Conservation (phyloP, 2,329 filamentous ascomycete genomes). For the Trichoderma atrobrunneum region DNA sequence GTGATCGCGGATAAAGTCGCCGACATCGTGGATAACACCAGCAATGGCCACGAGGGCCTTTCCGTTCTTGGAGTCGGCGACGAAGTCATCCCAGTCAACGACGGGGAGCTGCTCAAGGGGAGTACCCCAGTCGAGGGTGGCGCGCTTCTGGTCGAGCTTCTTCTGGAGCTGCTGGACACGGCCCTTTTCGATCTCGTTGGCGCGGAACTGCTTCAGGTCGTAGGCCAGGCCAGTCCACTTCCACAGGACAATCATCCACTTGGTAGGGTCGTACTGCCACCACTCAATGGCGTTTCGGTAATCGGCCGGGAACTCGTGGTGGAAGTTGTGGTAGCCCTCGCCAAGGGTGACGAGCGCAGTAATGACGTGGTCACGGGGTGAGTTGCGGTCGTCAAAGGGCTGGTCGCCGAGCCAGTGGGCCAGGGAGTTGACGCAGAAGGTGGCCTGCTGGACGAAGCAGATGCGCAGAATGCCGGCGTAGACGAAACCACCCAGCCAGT, state of each 20-base stretch:
- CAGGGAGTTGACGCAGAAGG: conserved; percentile 89
- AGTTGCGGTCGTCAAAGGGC: conserved; percentile 91
- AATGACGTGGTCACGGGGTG: conserved; percentile 81
- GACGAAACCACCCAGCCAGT: conserved; percentile 78
- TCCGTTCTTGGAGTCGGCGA: conserved; percentile 71
- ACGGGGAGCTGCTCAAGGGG: conserved; percentile 83
- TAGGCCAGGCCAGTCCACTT: conserved; percentile 82
- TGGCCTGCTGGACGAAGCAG: conserved; percentile 88
- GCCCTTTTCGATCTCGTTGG: conserved; percentile 91
- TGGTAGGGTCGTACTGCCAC: conserved; percentile 89
- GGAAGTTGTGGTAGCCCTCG: conserved; percentile 93
- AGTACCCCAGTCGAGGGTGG: conserved; percentile 79
- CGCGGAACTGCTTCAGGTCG: conserved; percentile 85
- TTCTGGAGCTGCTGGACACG: conserved; percentile 86
- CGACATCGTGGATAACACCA: conserved; percentile 82
- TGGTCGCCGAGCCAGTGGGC: conserved; percentile 91
- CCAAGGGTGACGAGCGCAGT: conserved; percentile 82
- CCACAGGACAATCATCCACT: conserved; percentile 83
- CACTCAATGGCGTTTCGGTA: conserved; percentile 90
- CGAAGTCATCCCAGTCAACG: conserved; percentile 83
- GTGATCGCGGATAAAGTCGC: conserved; percentile 82
- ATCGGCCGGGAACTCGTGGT: conserved; percentile 90
- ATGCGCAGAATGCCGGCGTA: conserved; percentile 83
- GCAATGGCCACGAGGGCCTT: conserved; percentile 74
- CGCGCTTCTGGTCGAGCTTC: conserved; percentile 86